Percentiles rank a stretch among this genome's conserved stretches.
phyloP scores from a whole-genome alignment of 768 basidiomycete species.

The Tulasnella sp. region DNA sequence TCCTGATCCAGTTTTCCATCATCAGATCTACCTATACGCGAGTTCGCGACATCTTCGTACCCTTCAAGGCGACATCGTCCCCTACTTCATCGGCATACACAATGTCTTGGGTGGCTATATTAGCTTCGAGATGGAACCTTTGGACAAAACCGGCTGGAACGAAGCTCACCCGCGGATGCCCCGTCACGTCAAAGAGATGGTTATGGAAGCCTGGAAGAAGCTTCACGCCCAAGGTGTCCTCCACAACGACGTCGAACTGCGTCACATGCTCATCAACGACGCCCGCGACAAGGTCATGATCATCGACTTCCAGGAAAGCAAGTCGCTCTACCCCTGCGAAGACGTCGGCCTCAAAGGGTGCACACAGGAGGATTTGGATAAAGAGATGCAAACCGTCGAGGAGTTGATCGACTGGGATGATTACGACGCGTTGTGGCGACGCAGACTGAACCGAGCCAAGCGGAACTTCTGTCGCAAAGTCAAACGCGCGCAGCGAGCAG shows the following conservation, averaged over 20 bases:
- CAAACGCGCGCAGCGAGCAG: not conserved
- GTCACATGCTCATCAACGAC: slow-evolving; percentile 5
- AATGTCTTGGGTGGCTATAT: not conserved
- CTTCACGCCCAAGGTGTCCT: slow-evolving; percentile 3
- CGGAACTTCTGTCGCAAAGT: not conserved
- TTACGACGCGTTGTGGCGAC: not conserved
- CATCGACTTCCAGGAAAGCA: slow-evolving; percentile 11
- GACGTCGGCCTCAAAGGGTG: not conserved
- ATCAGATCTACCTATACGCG: not conserved
- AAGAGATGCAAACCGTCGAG: not conserved
- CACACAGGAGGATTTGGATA: slow-evolving; percentile 3
- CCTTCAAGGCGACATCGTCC: not conserved
- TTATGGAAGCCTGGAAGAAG: not conserved
- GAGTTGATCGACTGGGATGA: not conserved
- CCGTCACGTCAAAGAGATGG: not conserved
- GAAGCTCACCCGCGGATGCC: slow-evolving; percentile 2
- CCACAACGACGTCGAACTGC: slow-evolving; percentile 12
- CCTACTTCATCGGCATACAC: not conserved
- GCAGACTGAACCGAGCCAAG: not conserved
- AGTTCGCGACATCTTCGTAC: not conserved
- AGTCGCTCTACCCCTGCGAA: not conserved
- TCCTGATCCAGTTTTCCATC: not conserved
- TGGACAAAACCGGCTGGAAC: not conserved
- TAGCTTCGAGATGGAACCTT: not conserved
- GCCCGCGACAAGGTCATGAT: not conserved